phyloP scores from a whole-genome alignment of 768 basidiomycete species.

The Calvatia gigantea region DNA sequence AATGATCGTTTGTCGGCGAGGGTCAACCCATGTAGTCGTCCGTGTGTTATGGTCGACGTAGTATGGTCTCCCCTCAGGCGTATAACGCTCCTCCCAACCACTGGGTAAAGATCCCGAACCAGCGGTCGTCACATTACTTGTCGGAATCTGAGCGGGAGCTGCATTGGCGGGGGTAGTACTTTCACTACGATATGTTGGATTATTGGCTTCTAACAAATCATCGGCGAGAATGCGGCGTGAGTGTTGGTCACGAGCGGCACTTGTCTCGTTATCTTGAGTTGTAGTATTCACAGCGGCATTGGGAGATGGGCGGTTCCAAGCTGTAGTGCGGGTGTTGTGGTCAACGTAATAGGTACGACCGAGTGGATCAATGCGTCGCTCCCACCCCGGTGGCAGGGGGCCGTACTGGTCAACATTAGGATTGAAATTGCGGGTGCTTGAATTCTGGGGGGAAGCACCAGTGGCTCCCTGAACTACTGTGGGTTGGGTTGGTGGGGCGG shows the following conservation, averaged over 20 bases:
- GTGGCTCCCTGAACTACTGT: constrained; percentile 23
- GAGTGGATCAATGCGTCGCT: constrained; percentile 93
- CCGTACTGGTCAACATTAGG: constrained; percentile 94
- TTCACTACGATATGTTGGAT: constrained; percentile 33
- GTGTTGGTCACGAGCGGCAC: constrained; percentile 84
- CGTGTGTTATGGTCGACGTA: constrained; percentile 99
- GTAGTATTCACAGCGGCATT: constrained; percentile 71
- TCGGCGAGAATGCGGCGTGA: constrained; percentile 80
- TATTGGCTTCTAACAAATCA: constrained; percentile 77
- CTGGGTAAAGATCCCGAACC: constrained; percentile 89
- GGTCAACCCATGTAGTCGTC: constrained; percentile 99
- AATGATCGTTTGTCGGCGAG: constrained; percentile 92
- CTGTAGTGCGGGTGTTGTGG: constrained; percentile 95
- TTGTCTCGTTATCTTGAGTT: constrained; percentile 73
- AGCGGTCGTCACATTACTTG: constrained; percentile 53
- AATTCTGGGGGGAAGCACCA: constrained; percentile 41
- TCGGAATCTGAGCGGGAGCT: constrained; percentile 37
- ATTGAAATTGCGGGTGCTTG: constrained; percentile 82
- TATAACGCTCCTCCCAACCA: constrained; percentile 99
- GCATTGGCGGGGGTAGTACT: constrained; percentile 28
- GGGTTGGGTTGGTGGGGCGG: constrained; percentile 13
- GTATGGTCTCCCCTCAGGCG: constrained; percentile 96
- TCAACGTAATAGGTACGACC: constrained; percentile 98
- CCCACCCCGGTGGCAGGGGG: constrained; percentile 89
- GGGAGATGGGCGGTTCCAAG: constrained; percentile 90